Conservation (phyloP, 495 filamentous ascomycete species). For the Cryomyces antarcticus region DNA sequence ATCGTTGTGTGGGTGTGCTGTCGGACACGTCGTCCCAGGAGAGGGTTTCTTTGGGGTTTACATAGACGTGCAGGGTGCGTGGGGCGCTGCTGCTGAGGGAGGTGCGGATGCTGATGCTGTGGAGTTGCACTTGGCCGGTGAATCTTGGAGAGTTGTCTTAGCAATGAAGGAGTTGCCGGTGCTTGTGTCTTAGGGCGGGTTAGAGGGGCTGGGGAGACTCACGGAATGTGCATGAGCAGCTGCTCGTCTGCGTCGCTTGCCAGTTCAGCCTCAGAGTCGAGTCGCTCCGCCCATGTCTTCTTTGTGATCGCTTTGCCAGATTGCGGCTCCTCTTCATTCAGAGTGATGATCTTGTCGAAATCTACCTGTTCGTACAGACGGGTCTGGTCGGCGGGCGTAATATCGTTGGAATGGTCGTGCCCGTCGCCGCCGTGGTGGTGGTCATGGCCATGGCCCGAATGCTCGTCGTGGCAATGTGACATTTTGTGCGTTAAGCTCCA, state of each 20-base stretch:
- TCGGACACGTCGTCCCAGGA: slow-evolving; percentile 65
- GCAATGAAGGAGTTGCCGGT: background rate
- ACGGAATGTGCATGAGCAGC: slow-evolving; percentile 83
- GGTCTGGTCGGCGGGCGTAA: slow-evolving; percentile 70
- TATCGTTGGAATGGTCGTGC: slow-evolving; percentile 78
- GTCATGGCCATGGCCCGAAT: slow-evolving; percentile 17
- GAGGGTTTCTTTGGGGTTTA: slow-evolving; percentile 57
- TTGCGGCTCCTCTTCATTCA: slow-evolving; percentile 54
- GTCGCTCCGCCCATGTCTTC: slow-evolving; percentile 74
- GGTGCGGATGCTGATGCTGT: slow-evolving; percentile 67
- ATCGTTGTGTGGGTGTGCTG: slow-evolving; percentile 46
- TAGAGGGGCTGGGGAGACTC: slow-evolving; percentile 17
- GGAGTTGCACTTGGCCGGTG: slow-evolving; percentile 78
- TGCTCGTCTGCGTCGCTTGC: slow-evolving; percentile 82
- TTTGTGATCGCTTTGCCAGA: slow-evolving; percentile 58
- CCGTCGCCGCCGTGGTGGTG: slow-evolving; percentile 21
- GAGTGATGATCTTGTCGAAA: slow-evolving; percentile 63
- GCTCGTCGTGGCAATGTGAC: slow-evolving; percentile 19
- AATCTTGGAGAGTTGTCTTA: slow-evolving; percentile 37
- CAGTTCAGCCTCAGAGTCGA: slow-evolving; percentile 50
- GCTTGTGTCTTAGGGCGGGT: background rate
- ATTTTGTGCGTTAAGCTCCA: background rate
- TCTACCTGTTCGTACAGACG: slow-evolving; percentile 80
- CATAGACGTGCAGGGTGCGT: slow-evolving; percentile 58
- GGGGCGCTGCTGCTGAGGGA: slow-evolving; percentile 53